Evolutionary conservation across 2,329 filamentous ascomycete species (phyloP), one percentile per base, ranked within the genome.

Genomic region (Lecanoromycetidae sp.): DNA sequence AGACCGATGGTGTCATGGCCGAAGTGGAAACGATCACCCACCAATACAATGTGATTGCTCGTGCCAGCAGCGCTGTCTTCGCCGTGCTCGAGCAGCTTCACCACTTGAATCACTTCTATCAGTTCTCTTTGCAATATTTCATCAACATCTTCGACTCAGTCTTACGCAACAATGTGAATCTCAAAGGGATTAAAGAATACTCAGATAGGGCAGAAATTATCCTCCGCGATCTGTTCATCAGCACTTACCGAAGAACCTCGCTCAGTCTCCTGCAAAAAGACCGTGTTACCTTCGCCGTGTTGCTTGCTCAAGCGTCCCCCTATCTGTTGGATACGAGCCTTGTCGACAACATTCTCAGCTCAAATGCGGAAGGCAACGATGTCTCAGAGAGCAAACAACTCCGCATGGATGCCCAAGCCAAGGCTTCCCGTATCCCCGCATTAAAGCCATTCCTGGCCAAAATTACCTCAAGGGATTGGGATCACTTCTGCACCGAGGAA

Each of bases 21-120:
- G 91, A 98, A 63, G 91, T 98, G 15, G 91, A 98, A 57, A 85
- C 83, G 60, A 94, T 96, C 61, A 98, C 93, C 32, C 78, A 84
- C 56, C 84, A 94, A 64, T 98, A 98, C 74, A 84, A 83, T 61
- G 80, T 93, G 55, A 87, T 98, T 65, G 91, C 91, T 48, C 79
- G 82, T 58, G 90, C 91, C 34, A 98, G 91, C 75, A 95, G 90
- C 68, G 88, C 91, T 46, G 90, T 98, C 34, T 98, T 96, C 63
- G 87, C 93, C 26, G 85, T 98, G 12, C 72, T 98, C 52, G 93
- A 98, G 68, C 90, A 98, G 64, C 77, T 98, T 49, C 90, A 96
- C 66, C 93, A 95, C 61, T 81, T 98, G 63, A 95, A 98, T 64
- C 91, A 96, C 71, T 96, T 96, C 68, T 98, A 98, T 66, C 93